phyloP scores from a whole-genome alignment of 2,329 filamentous ascomycete species.

The Beauveria sp. region DNA sequence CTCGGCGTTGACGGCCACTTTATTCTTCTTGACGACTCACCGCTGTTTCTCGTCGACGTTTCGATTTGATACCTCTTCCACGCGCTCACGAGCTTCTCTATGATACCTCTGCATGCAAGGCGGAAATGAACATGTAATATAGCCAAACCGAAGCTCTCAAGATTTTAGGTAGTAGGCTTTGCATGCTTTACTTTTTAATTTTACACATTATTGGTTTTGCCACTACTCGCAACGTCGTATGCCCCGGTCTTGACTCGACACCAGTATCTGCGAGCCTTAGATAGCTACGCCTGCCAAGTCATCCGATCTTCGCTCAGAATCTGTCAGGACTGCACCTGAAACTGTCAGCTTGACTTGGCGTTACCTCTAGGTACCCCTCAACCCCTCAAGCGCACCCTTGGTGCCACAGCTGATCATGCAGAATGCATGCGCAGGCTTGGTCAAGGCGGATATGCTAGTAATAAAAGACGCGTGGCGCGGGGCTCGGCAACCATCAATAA shows the following conservation, averaged over 20 bases:
- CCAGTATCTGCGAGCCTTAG: too few species aligned
- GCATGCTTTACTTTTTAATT: not conserved
- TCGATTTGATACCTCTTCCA: not conserved
- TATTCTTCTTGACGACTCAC: not conserved
- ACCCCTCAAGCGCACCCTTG: not conserved
- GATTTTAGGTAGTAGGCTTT: not conserved
- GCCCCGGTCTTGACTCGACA: too few species aligned
- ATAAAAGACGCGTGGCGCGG: too few species aligned
- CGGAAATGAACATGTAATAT: not conserved
- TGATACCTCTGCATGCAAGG: not conserved
- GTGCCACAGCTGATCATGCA: not conserved
- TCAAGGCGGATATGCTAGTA: too few species aligned
- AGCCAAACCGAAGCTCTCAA: not conserved
- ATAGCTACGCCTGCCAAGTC: not conserved
- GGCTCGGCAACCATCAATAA: too few species aligned
- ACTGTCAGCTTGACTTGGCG: not conserved
- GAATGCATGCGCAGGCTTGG: too few species aligned
- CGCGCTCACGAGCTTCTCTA: not conserved
- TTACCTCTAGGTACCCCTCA: not conserved
- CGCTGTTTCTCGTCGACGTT: not conserved
- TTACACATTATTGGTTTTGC: not conserved
- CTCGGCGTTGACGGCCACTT: not conserved
- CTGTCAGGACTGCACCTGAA: not conserved
- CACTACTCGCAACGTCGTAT: not conserved
- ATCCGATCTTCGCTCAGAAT: not conserved